Conservation (phyloP, 2,329 filamentous ascomycete species). For the Trichoderma aggressivum region DNA sequence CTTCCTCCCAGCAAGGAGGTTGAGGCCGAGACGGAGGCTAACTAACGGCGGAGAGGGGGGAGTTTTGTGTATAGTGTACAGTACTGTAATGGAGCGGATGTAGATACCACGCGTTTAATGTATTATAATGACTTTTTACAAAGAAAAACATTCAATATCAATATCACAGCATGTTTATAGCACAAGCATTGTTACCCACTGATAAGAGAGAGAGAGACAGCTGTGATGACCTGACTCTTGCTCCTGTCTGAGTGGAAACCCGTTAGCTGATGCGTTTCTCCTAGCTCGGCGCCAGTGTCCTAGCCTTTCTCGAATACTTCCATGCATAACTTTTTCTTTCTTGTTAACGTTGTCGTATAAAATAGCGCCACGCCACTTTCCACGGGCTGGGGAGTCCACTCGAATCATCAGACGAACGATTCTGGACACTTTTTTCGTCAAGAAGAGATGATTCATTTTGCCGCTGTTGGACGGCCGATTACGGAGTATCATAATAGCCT, state of each 20-base stretch:
- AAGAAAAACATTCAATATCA: not conserved
- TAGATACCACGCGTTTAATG: not conserved
- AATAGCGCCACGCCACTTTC: not conserved
- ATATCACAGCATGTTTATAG: not conserved
- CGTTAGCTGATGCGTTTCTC: not conserved
- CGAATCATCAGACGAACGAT: not conserved
- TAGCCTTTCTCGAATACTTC: slow-evolving; percentile 15
- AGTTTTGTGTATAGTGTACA: not conserved
- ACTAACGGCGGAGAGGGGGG: not conserved
- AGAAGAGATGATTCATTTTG: not conserved
- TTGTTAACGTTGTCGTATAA: not conserved
- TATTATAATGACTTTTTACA: slow-evolving; percentile 5
- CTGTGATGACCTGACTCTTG: slow-evolving; percentile 5
- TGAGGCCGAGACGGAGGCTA: not conserved
- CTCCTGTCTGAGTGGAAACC: not conserved
- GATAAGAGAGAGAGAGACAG: not conserved
- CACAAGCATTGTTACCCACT: not conserved
- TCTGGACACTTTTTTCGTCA: not conserved
- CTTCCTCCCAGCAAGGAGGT: slow-evolving; percentile 5
- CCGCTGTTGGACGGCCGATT: not conserved
- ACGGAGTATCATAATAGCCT: not conserved
- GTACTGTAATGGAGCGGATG: not conserved
- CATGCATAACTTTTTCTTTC: not conserved
- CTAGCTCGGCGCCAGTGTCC: not conserved
- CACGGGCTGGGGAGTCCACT: not conserved